Percentiles rank a stretch among this genome's conserved stretches.
Conservation (phyloP, 352 stramenopile species). For the Globisporangium emineosum region DNA sequence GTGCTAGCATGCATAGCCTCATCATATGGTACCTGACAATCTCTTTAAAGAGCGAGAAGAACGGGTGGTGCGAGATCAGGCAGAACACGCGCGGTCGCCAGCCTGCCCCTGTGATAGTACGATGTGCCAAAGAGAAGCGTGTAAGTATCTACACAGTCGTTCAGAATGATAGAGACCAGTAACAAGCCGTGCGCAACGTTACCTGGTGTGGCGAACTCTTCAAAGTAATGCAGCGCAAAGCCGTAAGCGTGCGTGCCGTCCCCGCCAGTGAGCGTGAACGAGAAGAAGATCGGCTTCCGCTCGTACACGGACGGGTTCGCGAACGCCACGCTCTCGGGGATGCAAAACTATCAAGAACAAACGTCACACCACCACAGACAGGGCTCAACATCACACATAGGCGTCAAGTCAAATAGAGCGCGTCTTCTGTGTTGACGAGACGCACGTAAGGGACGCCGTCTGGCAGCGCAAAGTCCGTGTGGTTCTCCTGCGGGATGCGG, state of each 20-base stretch:
- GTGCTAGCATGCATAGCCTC: too few relatives aligned
- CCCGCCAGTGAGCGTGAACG: slow-evolving; percentile 74
- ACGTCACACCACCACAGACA: too few relatives aligned
- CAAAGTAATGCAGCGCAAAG: slow-evolving; percentile 64
- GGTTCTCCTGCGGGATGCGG: slow-evolving; percentile 44
- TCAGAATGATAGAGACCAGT: background rate
- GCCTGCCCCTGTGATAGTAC: slow-evolving; percentile 9
- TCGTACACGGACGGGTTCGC: slow-evolving; percentile 45
- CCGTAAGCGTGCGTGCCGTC: slow-evolving; percentile 68
- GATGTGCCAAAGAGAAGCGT: background rate
- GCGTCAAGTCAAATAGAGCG: background rate
- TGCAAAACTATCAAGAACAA: slow-evolving; percentile 52
- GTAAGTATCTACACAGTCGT: background rate
- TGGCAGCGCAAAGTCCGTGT: slow-evolving; percentile 60
- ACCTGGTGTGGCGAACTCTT: slow-evolving; percentile 26
- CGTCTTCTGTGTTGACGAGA: background rate
- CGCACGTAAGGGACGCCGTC: slow-evolving; percentile 68
- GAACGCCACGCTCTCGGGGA: slow-evolving; percentile 51
- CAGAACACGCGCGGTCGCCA: slow-evolving; percentile 68
- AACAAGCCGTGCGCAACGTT: background rate
- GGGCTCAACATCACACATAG: background rate
- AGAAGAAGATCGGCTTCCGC: slow-evolving; percentile 72
- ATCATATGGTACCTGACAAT: slow-evolving; percentile 44
- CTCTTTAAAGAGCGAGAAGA: slow-evolving; percentile 82
- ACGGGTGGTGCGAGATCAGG: slow-evolving; percentile 76